Conservation (phyloP, 2,329 filamentous ascomycete species). For the Cladosporium oxysporum region DNA sequence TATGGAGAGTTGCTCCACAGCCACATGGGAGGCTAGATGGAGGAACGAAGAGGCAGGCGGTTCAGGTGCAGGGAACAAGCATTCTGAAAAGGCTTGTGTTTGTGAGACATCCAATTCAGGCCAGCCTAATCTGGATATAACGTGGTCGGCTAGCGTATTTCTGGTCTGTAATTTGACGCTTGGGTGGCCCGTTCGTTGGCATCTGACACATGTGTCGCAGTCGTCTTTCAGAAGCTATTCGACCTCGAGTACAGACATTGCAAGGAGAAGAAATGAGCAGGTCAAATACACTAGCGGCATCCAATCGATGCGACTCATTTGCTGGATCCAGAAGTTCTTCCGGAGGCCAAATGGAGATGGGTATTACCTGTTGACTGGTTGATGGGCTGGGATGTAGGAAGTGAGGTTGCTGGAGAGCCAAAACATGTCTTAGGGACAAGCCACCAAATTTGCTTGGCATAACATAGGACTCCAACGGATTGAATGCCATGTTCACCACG, state of each 20-base stretch:
- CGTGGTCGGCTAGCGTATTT: neutral
- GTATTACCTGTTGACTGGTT: neutral
- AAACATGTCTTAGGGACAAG: conserved; percentile 15
- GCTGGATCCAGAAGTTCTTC: neutral
- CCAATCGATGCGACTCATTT: neutral
- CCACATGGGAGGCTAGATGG: conserved; percentile 9
- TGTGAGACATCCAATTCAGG: neutral
- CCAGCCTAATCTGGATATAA: neutral
- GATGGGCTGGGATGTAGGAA: neutral
- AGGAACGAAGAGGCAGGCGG: neutral
- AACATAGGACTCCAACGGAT: neutral
- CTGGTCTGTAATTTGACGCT: neutral
- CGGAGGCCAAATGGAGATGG: neutral
- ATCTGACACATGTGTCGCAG: neutral
- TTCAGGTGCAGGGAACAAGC: conserved; percentile 3
- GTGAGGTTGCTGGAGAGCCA: conserved; percentile 18
- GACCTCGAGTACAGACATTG: neutral
- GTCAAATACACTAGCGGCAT: neutral
- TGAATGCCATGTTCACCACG: neutral
- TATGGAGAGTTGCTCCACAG: neutral
- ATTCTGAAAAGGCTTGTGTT: conserved; percentile 9
- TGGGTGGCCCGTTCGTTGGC: neutral
- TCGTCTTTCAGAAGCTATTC: neutral
- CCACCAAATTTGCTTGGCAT: conserved; percentile 7
- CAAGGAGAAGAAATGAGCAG: neutral